Conservation (phyloP, 1,284 basidiomycete species). For the Puccinia novopanici region DNA sequence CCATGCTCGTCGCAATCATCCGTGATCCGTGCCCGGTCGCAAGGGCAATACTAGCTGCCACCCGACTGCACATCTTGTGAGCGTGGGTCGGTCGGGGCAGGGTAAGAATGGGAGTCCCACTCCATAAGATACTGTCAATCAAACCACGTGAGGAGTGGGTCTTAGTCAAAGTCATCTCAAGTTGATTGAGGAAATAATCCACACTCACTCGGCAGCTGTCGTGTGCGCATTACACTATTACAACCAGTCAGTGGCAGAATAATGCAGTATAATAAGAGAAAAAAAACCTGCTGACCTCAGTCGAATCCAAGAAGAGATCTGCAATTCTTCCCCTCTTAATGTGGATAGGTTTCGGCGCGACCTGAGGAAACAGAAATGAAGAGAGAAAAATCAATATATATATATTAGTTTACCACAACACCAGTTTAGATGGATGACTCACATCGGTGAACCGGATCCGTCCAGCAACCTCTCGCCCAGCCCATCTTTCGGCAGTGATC, state of each 20-base stretch:
- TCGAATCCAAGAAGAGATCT: constrained; percentile 69
- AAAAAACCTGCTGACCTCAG: constrained; percentile 61
- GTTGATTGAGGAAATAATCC: not conserved
- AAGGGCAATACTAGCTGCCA: constrained; percentile 66
- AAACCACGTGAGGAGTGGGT: not conserved
- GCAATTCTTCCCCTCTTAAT: constrained; percentile 65
- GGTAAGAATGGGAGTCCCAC: constrained; percentile 67
- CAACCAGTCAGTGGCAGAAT: not conserved
- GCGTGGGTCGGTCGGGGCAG: constrained; percentile 63
- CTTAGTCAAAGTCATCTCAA: not conserved
- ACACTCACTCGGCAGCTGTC: constrained; percentile 65
- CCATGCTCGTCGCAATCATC: constrained; percentile 64
- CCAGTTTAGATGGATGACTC: constrained; percentile 54
- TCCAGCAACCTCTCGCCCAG: constrained; percentile 64
- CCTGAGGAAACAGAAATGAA: not conserved
- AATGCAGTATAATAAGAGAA: not conserved
- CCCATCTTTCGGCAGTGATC: constrained; percentile 64
- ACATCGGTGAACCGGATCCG: constrained; percentile 68
- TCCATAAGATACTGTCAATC: constrained; percentile 64
- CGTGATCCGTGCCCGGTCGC: constrained; percentile 66
- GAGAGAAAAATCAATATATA: not conserved
- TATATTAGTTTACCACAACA: not conserved
- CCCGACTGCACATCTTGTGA: constrained; percentile 68
- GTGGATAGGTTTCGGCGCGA: constrained; percentile 63
- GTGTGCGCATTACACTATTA: constrained; percentile 68